Evolutionary conservation across 164 flowering plant genomes (phyloP), one percentile per base, ranked within the genome.

Genomic region (Hamamelis virginiana): DNA sequence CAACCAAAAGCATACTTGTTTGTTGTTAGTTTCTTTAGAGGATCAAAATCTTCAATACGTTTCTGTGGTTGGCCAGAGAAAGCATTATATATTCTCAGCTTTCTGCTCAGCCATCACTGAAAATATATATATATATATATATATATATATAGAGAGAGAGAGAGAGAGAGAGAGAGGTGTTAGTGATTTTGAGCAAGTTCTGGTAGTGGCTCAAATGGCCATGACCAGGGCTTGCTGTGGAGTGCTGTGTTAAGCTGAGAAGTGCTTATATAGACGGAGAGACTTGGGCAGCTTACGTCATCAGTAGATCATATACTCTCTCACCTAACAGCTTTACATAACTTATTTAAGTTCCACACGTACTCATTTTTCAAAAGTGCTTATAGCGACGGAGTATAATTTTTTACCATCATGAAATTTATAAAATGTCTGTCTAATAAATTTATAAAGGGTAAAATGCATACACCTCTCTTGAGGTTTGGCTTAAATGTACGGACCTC

Each of bases 1-100:
- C 90, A 86, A 60, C 77, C 88, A 27, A 86, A 45, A 11, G 91
- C 91, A 67, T 22, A 88, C 67, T 74, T 80, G 75, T 86, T 88
- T 16, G 75, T 78, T 44, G 58, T 71, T 1, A 75, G 80, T 46
- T 82, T 88, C 74, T 76, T 73, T 16, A 70, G 73, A 26, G 76
- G 71, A 15, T 80, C 82, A 50, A 78, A 70, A 64, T 63, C 80
- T 14, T 25, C 76, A 80, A 27, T 84, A 87, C 74, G 75, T 75
- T n/a, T 28, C 63, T 28, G 21, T 28, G 9, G 45, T 16, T 59
- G 43, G 33, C 33, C 22, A 6, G 44, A 43, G 22, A 28, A 14
- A 12, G 19, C 45, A 15, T 18, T 1, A n/a, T n/a, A n/a, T n/a
- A 1, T 28, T 59, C 3, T 26, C 8, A 51, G 19, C 8, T 51